phyloP scores from a whole-genome alignment of 129 eudicot species.

The Lactuca saligna region DNA sequence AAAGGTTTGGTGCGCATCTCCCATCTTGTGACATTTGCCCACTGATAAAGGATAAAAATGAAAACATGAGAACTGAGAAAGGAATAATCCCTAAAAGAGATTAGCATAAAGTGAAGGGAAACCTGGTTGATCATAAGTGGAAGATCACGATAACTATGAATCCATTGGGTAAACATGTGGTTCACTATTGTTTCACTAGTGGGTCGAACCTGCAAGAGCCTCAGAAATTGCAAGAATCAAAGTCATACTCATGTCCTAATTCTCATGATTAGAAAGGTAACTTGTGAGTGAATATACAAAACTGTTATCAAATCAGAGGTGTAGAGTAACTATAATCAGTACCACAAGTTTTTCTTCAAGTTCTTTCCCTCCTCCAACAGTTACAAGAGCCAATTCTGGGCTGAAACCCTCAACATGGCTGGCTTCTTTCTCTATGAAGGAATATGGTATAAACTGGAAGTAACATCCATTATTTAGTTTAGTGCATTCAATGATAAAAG shows the following conservation, averaged over 20 bases:
- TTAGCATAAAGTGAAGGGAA: slow-evolving; percentile 3
- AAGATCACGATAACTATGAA: slow-evolving; percentile 97
- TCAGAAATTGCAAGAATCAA: slow-evolving; percentile 86
- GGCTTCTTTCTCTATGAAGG: slow-evolving; percentile 98
- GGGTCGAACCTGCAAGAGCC: slow-evolving; percentile 99
- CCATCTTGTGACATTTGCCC: slow-evolving; percentile 99
- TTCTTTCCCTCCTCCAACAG: slow-evolving; percentile 99
- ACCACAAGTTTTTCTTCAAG: slow-evolving; percentile 99
- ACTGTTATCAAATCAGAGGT: not conserved
- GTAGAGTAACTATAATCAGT: slow-evolving; percentile 24
- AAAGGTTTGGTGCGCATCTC: slow-evolving; percentile 99
- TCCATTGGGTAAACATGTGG: slow-evolving; percentile 99
- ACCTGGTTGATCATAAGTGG: slow-evolving; percentile 99
- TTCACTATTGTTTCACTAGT: slow-evolving; percentile 99
- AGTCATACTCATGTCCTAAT: slow-evolving; percentile 54
- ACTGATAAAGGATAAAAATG: slow-evolving; percentile 35
- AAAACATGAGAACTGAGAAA: slow-evolving; percentile 1
- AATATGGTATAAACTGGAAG: slow-evolving; percentile 89
- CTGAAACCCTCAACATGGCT: slow-evolving; percentile 99
- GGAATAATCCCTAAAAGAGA: not conserved
- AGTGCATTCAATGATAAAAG: not conserved
- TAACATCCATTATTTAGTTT: not conserved
- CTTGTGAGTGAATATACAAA: not conserved
- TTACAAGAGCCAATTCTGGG: slow-evolving; percentile 96
- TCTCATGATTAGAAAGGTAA: slow-evolving; percentile 11